Evolutionary conservation across 305 asterid genomes (phyloP).

Genomic region (Plantago rigida): DNA sequence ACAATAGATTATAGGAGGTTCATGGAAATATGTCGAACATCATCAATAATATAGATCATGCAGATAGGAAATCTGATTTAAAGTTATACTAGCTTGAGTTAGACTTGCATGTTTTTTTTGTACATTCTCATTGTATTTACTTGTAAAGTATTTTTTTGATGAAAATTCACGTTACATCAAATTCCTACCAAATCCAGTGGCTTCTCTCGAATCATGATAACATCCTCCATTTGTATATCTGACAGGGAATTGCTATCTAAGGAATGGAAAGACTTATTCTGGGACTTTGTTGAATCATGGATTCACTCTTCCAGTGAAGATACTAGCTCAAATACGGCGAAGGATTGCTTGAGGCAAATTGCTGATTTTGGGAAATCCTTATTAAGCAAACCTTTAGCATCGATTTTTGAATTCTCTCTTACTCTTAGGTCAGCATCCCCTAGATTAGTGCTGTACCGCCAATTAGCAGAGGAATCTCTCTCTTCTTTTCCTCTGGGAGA

Average conservation of each 20-base stretch:
- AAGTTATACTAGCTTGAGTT: no score
- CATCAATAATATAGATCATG: no score
- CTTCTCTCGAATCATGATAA: conserved; percentile 14
- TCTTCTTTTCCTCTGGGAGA: conserved; percentile 77
- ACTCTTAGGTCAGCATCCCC: conserved; percentile 96
- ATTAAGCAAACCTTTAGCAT: conserved; percentile 60
- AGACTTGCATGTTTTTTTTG: no score
- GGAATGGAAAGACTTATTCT: conserved; percentile 75
- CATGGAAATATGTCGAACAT: no score
- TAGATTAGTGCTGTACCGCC: conserved; percentile 75
- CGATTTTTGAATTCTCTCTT: conserved; percentile 80
- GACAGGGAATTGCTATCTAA: conserved; percentile 83
- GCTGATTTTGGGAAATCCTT: conserved; percentile 62
- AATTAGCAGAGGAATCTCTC: conserved; percentile 90
- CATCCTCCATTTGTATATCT: conserved; percentile 21
- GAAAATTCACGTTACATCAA: conserved; percentile 1
- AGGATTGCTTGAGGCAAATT: conserved; percentile 69
- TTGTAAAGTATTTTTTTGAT: no score
- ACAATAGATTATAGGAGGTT: no score
- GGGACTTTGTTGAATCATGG: conserved; percentile 95
- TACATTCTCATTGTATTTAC: no score
- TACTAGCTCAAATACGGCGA: conserved; percentile 52
- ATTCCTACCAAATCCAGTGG: conserved; percentile 15
- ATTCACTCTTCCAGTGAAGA: conserved; percentile 42
- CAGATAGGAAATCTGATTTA: no score